These are phyloP conservation scores for Sclerotinia nivalis DNA, from an alignment of 2,329 filamentous ascomycete species.

Conservation along the genomic window DNA sequence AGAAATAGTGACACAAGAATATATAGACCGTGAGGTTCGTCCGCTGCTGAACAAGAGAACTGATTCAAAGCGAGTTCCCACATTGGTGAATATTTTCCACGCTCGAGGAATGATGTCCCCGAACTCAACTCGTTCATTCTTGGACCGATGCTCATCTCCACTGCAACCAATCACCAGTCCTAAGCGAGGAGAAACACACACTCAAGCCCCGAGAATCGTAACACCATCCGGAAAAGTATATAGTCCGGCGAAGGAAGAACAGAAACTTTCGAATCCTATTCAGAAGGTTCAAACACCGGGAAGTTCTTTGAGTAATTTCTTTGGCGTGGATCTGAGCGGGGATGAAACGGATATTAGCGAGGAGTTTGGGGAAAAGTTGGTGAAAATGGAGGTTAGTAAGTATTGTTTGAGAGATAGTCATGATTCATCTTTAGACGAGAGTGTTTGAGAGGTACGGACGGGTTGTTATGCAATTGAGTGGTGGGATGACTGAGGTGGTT, in stretches of 20 bases:
- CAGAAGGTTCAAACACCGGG: conserved; percentile 10
- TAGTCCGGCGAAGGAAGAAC: conserved; percentile 5
- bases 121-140: not conserved
- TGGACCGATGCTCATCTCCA: not conserved
- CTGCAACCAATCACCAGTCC: not conserved
- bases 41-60: not conserved
- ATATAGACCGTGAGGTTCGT: not conserved
- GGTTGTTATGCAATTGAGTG: not conserved
- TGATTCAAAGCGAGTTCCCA: conserved; percentile 24
- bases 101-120: conserved; percentile 29
- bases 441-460: not conserved
- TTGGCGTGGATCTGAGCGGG: not conserved
- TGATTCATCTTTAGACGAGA: not conserved
- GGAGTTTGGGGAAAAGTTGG: conserved; percentile 19
- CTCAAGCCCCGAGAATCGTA: conserved; percentile 1
- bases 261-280: not conserved
- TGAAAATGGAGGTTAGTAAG: conserved; percentile 13
- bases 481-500: not conserved
- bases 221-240: conserved; percentile 9
- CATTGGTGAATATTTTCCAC: conserved; percentile 34
- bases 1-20: conserved; percentile 5
- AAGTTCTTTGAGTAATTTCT: not conserved
- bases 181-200: not conserved
- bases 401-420: not conserved
- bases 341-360: conserved; percentile 23